These are phyloP conservation scores for Alternaria arborescens DNA, from an alignment of 2,329 filamentous ascomycete species.

Conservation along the genomic window DNA sequence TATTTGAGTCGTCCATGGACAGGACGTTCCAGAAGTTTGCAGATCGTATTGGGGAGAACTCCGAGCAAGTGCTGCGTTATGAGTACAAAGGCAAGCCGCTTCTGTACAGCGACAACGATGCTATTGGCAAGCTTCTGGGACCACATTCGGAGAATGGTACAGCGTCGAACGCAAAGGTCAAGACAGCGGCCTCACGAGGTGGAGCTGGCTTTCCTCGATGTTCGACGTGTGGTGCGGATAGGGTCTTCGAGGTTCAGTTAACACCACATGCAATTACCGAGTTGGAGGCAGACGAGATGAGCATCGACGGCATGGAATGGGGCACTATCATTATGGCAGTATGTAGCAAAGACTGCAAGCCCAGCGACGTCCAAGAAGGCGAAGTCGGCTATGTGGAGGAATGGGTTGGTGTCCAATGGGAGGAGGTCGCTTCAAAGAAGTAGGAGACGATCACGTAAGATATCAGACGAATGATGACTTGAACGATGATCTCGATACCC, in stretches of 20 bases:
- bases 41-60: conserved; percentile 60
- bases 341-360: conserved; percentile 80
- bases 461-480: neutral
- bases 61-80: conserved; percentile 61
- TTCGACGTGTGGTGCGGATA: conserved; percentile 73
- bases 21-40: conserved; percentile 62
- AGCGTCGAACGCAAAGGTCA: conserved; percentile 41
- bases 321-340: conserved; percentile 89
- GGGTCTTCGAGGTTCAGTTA: conserved; percentile 91
- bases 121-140: conserved; percentile 71
- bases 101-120: conserved; percentile 81
- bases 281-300: conserved; percentile 77
- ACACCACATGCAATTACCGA: conserved; percentile 90
- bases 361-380: conserved; percentile 65
- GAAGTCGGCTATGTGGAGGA: conserved; percentile 86
- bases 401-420: conserved; percentile 99
- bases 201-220: conserved; percentile 73
- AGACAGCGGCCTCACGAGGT: conserved; percentile 30
- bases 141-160: conserved; percentile 40
- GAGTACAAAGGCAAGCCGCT: conserved; percentile 63
- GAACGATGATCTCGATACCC: neutral
- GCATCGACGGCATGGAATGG: conserved; percentile 92
- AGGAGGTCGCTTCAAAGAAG: conserved; percentile 65
- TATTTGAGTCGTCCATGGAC: conserved; percentile 60
- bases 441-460: conserved; percentile 1